Evolutionary conservation across 2,329 filamentous ascomycete species (phyloP).

Genomic region (Aspergillus novofumigatus): DNA sequence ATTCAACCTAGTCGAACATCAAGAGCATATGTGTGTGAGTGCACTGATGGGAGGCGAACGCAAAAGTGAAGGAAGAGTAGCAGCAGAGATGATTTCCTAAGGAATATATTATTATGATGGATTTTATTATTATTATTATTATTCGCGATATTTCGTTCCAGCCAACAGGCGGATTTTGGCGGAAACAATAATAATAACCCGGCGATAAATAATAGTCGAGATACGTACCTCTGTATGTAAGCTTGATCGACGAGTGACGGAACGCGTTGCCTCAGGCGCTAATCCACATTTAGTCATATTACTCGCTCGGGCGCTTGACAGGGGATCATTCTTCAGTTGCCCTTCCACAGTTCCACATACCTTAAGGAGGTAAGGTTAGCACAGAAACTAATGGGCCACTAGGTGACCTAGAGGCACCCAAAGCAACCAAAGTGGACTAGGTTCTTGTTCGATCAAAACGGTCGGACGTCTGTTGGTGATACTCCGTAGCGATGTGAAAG

Average conservation of each 20-base stretch:
- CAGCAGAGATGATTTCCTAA: not conserved
- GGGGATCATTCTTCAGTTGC: not conserved
- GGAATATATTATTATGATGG: not conserved
- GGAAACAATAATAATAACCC: not conserved
- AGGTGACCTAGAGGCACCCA: not conserved
- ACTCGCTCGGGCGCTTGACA: constrained; percentile 2
- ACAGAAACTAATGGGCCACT: not conserved
- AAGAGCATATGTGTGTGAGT: constrained; percentile 10
- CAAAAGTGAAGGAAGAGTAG: not conserved
- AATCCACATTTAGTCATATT: constrained; percentile 28
- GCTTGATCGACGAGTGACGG: constrained; percentile 21
- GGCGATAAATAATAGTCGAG: not conserved
- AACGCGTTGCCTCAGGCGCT: constrained; percentile 23
- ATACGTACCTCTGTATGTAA: not conserved
- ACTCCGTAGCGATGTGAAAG: not conserved
- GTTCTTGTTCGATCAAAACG: not conserved
- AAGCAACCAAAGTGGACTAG: not conserved
- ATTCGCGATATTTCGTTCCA: not conserved
- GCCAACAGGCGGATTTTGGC: not conserved
- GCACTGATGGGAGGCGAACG: not conserved
- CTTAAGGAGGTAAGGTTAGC: not conserved
- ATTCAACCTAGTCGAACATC: constrained; percentile 8
- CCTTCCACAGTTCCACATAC: not conserved
- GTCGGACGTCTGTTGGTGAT: not conserved
- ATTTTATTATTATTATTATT: not conserved